phyloP scores from a whole-genome alignment of 2,329 filamentous ascomycete species.

The Albifimbria verrucaria region DNA sequence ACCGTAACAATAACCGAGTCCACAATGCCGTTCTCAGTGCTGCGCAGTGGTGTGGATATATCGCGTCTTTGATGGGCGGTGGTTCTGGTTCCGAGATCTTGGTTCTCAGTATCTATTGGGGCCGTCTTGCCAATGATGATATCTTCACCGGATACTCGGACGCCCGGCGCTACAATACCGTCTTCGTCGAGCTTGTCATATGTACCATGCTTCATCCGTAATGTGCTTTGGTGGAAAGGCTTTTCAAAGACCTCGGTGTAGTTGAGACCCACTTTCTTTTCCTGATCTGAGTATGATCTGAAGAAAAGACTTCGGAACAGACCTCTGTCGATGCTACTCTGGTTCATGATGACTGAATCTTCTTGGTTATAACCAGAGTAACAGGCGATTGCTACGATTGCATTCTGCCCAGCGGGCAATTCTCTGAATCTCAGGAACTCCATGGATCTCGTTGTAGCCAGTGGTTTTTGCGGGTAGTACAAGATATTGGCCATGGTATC shows the following conservation, averaged over 20 bases:
- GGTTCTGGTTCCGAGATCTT: constrained; percentile 89
- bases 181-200: constrained; percentile 98
- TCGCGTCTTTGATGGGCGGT: constrained; percentile 90
- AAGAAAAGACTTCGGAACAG: constrained; percentile 98
- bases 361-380: constrained; percentile 99
- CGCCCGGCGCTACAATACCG: constrained; percentile 88
- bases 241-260: constrained; percentile 95
- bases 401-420: constrained; percentile 93
- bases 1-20: constrained; percentile 93
- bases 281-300: constrained; percentile 93
- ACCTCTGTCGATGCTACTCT: constrained; percentile 96
- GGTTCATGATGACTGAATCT: constrained; percentile 99
- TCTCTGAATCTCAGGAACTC: constrained; percentile 98
- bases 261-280: constrained; percentile 93
- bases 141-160: constrained; percentile 93
- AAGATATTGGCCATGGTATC: constrained; percentile 99
- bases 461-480: constrained; percentile 96
- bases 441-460: constrained; percentile 96
- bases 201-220: constrained; percentile 89
- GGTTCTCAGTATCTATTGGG: constrained; percentile 86
- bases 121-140: constrained; percentile 99
- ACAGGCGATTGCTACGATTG: constrained; percentile 94
- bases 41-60: constrained; percentile 89
- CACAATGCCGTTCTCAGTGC: constrained; percentile 94
- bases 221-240: constrained; percentile 80